Evolutionary conservation across 352 stramenopile genomes (phyloP), one percentile per base, ranked within the genome.

Genomic region (Phytophthora cajani): DNA sequence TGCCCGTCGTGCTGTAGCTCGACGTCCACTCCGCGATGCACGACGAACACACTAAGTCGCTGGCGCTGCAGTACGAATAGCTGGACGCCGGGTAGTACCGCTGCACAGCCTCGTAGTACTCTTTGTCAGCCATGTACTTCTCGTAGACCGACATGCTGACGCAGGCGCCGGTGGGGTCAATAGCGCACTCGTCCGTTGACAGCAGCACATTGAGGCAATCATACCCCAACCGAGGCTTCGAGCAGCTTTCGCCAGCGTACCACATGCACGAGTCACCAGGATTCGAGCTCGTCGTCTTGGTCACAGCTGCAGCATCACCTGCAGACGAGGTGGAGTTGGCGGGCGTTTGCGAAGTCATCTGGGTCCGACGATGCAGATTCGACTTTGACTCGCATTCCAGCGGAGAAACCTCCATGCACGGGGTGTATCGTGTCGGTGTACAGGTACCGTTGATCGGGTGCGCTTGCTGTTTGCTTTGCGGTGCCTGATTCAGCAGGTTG

Each of bases 51-150:
- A 68, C 69, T 9, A 72, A 67, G 58, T 85, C 78, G 49, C 65
- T 58, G 7, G 49, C 51, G 7, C 32, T 67, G 69, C 75, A 85
- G 75, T 85, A 85, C 9, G 78, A 68, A 64, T 78, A 81, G 40
- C 66, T 74, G 66, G 23, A 55, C 5, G 75, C 74, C 25, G 61
- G 64, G 53, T 73, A 80, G 58, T 75, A 78, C 42, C 67, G 63
- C 30, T 59, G 56, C 17, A 62, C 46, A 2, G 72, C 55, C 12
- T 76, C 67, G 64, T 69, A 74, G 72, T 77, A 77, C 36, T 59
- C 49, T 57, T 57, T 50, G 58, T 75, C 38, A 38, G 58, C 40
- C 50, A 77, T 25, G 50, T 79, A 79, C 27, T 69, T 17, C 30
- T 72, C 36, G 57, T 79, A 77, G 21, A 71, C 71, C 17, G 50